Conservation (phyloP, 805 yeast genomes). For the Yamadazyma kitorensis region DNA sequence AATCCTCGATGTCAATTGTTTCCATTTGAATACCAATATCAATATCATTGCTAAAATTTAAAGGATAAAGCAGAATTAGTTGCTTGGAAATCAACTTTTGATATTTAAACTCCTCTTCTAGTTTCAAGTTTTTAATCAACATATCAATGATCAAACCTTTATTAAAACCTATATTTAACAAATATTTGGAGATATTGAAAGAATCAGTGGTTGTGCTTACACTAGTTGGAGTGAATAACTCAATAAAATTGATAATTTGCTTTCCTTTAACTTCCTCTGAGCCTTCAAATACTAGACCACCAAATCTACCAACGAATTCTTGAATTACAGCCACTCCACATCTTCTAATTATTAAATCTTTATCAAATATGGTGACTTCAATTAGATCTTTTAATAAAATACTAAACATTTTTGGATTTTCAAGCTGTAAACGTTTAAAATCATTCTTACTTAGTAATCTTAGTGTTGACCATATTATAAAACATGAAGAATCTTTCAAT, state of each 20-base stretch:
- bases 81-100: slow-evolving; percentile 8
- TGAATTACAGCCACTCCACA: slow-evolving; percentile 87
- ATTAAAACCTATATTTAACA: slow-evolving; percentile 25
- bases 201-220: slow-evolving; percentile 21
- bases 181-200: slow-evolving; percentile 12
- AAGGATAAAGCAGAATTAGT: slow-evolving; percentile 4
- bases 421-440: slow-evolving; percentile 7
- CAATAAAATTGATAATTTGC: slow-evolving; percentile 51
- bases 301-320: slow-evolving; percentile 79
- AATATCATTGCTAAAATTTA: not conserved
- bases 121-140: slow-evolving; percentile 6
- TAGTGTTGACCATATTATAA: slow-evolving; percentile 75
- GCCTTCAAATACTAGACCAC: slow-evolving; percentile 34
- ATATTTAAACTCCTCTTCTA: slow-evolving; percentile 7
- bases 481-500: slow-evolving; percentile 82
- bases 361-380: slow-evolving; percentile 61
- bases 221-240: slow-evolving; percentile 49
- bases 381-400: slow-evolving; percentile 38
- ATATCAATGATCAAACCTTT: slow-evolving; percentile 7
- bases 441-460: slow-evolving; percentile 30
- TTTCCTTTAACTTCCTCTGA: slow-evolving; percentile 21
- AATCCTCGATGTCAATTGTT: not conserved
- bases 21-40: slow-evolving; percentile 3
- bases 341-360: slow-evolving; percentile 69
- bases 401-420: slow-evolving; percentile 16